Base-by-base conservation (phyloP, 768 basidiomycete genomes). In the Tricholoma saponaceum region DNA sequence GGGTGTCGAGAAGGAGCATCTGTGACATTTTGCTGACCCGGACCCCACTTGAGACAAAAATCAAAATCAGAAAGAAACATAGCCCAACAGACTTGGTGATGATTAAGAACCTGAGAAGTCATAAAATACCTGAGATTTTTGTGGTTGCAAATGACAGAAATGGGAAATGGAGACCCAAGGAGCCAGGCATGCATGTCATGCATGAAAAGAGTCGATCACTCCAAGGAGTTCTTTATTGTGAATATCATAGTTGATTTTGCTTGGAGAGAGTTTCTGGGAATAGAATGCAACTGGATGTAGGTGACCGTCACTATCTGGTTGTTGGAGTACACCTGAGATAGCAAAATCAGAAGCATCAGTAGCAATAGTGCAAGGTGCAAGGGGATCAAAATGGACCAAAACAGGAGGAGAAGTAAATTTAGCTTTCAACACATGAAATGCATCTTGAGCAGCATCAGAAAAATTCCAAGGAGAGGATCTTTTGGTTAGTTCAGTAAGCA, bases 191-290 rank as follows among this genome's bases (percentile, higher is more conserved):
- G 61, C 71, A 71, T 72, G 16, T 74, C 67, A 1, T 62, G 49
- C n/a, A n/a, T n/a, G n/a, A 41, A 81, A 69, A 0, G 72, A 69
- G 20, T 70, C 60, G 5, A 83, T 63, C 46, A 84, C 72, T 1
- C 76, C 79, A 1, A 83, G 72, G 0, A 82, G 64, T 66, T 84
- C 82, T 64, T 80, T 79, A 44, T 83, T 14, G n/a, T n/a, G n/a
- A n/a, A n/a, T n/a, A n/a, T n/a, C n/a, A n/a, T n/a, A n/a, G n/a
- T n/a, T n/a, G n/a, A 35, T 35, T 35, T 35, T 10, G 3, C 14
- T 9, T 12, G 35, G 35, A 10, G 35, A 35, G 8, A 35, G 8
- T 14, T 35, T 35, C 35, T 14, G 35, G 12, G 35, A 35, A 10
- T 35, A 35, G 35, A 35, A 35, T 5, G 35, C 35, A 35, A 35